A percentile compares a stretch with the other conserved stretches of the same genome.
phyloP scores from a whole-genome alignment of 306 rosid species.

The Morella rubra region DNA sequence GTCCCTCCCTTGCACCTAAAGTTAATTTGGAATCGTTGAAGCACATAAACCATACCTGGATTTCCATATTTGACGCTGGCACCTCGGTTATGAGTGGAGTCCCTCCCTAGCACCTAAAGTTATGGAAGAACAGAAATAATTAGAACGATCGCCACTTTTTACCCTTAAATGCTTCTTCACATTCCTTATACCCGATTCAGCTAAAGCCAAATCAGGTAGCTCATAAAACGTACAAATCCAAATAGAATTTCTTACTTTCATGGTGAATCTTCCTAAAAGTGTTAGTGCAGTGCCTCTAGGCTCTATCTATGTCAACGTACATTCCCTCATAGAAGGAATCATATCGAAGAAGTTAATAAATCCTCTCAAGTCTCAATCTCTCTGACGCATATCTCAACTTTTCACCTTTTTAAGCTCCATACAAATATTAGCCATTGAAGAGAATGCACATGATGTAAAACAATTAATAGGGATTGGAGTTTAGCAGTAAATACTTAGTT shows the following conservation, averaged over 20 bases:
- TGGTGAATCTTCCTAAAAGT: not conserved
- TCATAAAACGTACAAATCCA: not conserved
- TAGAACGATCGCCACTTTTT: not conserved
- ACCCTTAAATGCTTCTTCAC: not conserved
- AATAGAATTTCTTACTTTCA: not conserved
- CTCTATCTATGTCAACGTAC: not conserved
- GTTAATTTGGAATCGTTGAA: not conserved
- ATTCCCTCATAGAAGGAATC: not conserved
- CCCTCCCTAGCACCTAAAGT: constrained; percentile 38
- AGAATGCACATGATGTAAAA: not conserved
- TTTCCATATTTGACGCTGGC: constrained; percentile 25
- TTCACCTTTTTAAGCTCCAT: not conserved
- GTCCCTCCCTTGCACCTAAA: constrained; percentile 37
- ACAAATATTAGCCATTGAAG: not conserved
- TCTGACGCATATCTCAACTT: not conserved
- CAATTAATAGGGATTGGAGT: too few relatives aligned
- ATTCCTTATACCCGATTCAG: not conserved
- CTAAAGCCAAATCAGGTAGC: not conserved
- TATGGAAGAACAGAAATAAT: not conserved
- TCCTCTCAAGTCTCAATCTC: not conserved
- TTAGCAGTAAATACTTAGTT: too few relatives aligned
- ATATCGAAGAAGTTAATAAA: not conserved
- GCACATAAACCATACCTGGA: constrained; percentile 18
- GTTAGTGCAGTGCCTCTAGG: not conserved
- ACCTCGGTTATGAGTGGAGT: constrained; percentile 7